These are phyloP conservation scores for Clonostachys rhizophaga DNA, from an alignment of 2,329 filamentous ascomycete species.

Conservation along the genomic window DNA sequence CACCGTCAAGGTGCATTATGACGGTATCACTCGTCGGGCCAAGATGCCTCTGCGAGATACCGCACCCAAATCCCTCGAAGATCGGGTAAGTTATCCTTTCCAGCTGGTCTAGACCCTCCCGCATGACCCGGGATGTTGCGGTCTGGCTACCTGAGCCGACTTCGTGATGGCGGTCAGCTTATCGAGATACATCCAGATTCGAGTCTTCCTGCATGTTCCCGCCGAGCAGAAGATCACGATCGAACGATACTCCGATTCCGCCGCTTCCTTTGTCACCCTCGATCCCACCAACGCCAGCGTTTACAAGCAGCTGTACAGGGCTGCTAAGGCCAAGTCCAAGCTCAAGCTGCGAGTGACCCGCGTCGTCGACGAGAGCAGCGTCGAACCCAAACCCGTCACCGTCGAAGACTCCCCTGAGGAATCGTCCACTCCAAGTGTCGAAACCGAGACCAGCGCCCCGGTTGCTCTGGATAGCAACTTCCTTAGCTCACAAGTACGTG, in stretches of 20 bases:
- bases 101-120: neutral
- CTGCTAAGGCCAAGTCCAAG: constrained; percentile 97
- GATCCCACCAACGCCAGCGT: constrained; percentile 73
- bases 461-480: too few species aligned
- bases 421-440: neutral
- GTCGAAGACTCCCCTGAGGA: neutral
- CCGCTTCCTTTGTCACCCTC: constrained; percentile 73
- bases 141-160: neutral
- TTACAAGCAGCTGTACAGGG: constrained; percentile 95
- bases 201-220: constrained; percentile 26
- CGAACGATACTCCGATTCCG: constrained; percentile 94
- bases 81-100: constrained; percentile 65
- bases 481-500: too few species aligned
- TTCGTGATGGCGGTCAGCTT: neutral
- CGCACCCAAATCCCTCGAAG: constrained; percentile 65
- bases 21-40: constrained; percentile 74
- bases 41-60: constrained; percentile 89
- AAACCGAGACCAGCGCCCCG: too few species aligned
- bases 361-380: neutral
- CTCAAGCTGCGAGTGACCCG: constrained; percentile 76
- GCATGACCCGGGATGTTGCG: too few species aligned
- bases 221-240: constrained; percentile 48
- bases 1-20: constrained; percentile 78
- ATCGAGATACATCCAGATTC: constrained; percentile 18
- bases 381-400: neutral